phyloP scores from a whole-genome alignment of 441 rosid species.

The Gossypium schwendimanii region DNA sequence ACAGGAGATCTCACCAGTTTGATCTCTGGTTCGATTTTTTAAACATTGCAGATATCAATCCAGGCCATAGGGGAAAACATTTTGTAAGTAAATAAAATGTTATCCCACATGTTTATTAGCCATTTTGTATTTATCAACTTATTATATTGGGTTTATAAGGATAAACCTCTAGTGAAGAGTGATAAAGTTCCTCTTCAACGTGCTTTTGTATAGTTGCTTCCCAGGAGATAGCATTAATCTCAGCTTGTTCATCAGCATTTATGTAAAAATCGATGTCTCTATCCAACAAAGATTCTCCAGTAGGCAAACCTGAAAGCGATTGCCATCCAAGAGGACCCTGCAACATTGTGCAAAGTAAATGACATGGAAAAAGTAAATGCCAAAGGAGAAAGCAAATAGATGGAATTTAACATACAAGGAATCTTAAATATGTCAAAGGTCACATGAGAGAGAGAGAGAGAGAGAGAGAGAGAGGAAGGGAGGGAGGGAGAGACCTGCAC shows the following conservation, averaged over 20 bases:
- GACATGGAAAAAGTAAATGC: background rate
- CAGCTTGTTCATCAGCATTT: slow-evolving; percentile 57
- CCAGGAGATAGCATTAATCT: slow-evolving; percentile 82
- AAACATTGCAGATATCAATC: background rate
- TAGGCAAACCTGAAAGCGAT: slow-evolving; percentile 69
- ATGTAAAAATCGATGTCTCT: slow-evolving; percentile 68
- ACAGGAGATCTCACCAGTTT: background rate
- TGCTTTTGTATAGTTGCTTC: slow-evolving; percentile 89
- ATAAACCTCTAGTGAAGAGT: slow-evolving; percentile 66
- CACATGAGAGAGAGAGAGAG: background rate
- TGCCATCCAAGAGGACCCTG: slow-evolving; percentile 99
- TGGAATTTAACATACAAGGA: background rate
- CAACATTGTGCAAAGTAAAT: slow-evolving; percentile 24
- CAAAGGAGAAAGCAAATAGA: background rate
- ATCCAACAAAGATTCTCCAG: slow-evolving; percentile 59
- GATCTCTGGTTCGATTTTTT: background rate
- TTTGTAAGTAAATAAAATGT: background rate
- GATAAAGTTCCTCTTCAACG: slow-evolving; percentile 85
- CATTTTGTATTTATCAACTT: background rate
- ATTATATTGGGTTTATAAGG: slow-evolving; percentile 9
- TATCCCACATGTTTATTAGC: background rate
- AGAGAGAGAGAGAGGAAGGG: slow-evolving; percentile 8
- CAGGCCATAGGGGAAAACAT: background rate
- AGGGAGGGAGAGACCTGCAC: slow-evolving; percentile 58
- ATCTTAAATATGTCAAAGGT: slow-evolving; percentile 1